phyloP scores from a whole-genome alignment of 768 basidiomycete species.

The Kwoniella sp. region DNA sequence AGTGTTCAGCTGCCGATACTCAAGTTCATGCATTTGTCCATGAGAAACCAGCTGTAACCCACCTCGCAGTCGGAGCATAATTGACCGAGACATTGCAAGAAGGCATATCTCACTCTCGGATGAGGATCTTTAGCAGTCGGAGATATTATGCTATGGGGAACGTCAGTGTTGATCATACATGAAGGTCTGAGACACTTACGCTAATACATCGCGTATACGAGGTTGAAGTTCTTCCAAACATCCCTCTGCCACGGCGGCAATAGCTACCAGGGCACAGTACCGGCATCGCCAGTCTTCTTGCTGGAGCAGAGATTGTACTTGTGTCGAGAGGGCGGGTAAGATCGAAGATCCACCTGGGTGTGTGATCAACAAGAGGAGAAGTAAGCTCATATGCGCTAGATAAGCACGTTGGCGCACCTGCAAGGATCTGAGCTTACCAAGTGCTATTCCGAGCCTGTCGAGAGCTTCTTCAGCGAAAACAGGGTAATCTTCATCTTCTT shows the following conservation, averaged over 20 bases:
- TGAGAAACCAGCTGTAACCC: too few species aligned
- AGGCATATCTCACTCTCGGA: constrained; percentile 72
- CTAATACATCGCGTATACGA: constrained; percentile 77
- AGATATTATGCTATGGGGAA: constrained; percentile 41
- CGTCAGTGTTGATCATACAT: constrained; percentile 22
- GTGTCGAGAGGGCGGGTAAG: constrained; percentile 76
- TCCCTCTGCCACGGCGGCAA: constrained; percentile 82
- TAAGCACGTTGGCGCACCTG: too few species aligned
- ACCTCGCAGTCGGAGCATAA: constrained; percentile 87
- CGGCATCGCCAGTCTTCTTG: constrained; percentile 81
- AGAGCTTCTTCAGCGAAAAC: constrained; percentile 79
- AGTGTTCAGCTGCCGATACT: background rate
- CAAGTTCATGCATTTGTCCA: too few species aligned
- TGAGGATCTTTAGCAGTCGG: constrained; percentile 78
- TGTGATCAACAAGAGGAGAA: background rate
- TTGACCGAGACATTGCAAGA: constrained; percentile 81
- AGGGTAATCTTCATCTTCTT: constrained; percentile 65
- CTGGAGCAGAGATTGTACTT: constrained; percentile 77
- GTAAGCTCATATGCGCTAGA: too few species aligned
- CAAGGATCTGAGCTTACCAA: constrained; percentile 56
- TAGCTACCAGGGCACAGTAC: constrained; percentile 83
- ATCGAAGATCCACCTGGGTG: constrained; percentile 67
- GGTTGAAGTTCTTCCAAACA: constrained; percentile 66
- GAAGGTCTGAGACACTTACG: constrained; percentile 60
- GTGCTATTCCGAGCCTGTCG: constrained; percentile 76